These are phyloP conservation scores for Cladosporium austrohemisphaericum DNA, from an alignment of 2,329 filamentous ascomycete genomes.

Conservation along the genomic window DNA sequence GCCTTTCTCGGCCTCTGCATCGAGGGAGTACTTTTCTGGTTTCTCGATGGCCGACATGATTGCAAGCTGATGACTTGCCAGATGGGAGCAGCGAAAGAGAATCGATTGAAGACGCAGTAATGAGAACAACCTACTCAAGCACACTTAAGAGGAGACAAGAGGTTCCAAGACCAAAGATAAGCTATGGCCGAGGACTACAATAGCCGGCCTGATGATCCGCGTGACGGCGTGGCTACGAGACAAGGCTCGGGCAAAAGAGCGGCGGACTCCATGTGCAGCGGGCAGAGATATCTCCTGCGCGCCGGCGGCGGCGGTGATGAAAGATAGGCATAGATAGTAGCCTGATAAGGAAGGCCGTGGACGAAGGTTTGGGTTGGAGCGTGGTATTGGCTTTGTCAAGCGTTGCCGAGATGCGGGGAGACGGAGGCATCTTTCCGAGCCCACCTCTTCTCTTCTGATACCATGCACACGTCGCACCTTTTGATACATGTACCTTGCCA, in stretches of 20 bases:
- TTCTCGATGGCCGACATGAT: background rate
- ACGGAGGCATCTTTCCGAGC: background rate
- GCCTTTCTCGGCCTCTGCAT: slow-evolving; percentile 26
- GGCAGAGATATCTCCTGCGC: background rate
- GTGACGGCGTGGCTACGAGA: slow-evolving; percentile 10
- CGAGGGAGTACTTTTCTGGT: slow-evolving; percentile 16
- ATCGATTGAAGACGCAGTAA: background rate
- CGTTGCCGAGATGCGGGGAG: slow-evolving; percentile 10
- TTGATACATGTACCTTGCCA: too few species aligned
- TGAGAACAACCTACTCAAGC: background rate
- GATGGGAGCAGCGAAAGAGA: background rate
- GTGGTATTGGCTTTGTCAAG: slow-evolving; percentile 6
- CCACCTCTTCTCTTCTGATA: too few species aligned
- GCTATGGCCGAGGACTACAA: slow-evolving; percentile 9
- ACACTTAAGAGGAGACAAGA: slow-evolving; percentile 11
- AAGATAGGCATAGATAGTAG: slow-evolving; percentile 10
- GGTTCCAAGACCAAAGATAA: slow-evolving; percentile 10
- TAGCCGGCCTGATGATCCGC: slow-evolving; percentile 1
- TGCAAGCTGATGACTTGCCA: background rate
- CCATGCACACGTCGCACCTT: too few species aligned
- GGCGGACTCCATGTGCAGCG: background rate
- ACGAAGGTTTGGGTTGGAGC: background rate
- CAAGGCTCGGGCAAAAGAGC: slow-evolving; percentile 7
- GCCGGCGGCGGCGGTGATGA: background rate
- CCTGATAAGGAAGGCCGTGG: slow-evolving; percentile 14